A percentile compares a stretch with the other conserved stretches of the same genome.
Conservation (phyloP, 352 stramenopile genomes). For the Phytopythium litorale region DNA sequence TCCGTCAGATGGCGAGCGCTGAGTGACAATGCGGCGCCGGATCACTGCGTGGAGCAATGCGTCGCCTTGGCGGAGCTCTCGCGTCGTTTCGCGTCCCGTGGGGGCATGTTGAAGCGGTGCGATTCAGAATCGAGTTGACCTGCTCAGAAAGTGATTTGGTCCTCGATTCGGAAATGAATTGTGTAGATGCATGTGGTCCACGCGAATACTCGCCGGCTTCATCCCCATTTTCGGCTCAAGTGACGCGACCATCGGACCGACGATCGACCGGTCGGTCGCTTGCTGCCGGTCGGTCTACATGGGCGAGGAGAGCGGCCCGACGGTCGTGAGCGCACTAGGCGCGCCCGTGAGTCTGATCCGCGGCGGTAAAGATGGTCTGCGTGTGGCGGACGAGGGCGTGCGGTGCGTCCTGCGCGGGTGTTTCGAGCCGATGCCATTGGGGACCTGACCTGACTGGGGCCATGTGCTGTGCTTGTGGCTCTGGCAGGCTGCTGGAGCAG, state of each 20-base stretch:
- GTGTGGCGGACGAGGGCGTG: conserved; percentile 46
- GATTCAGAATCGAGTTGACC: neutral
- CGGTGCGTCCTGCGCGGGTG: conserved; percentile 19
- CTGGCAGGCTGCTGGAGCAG: conserved; percentile 50
- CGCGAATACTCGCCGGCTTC: neutral
- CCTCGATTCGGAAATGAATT: neutral
- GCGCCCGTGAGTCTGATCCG: conserved; percentile 62
- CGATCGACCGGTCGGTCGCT: neutral
- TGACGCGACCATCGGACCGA: neutral
- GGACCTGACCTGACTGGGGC: neutral
- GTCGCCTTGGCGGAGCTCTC: neutral
- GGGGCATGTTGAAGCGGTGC: neutral
- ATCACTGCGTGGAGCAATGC: neutral
- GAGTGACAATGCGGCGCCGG: neutral
- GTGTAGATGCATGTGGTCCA: neutral
- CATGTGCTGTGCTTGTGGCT: neutral
- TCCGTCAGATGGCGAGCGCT: neutral
- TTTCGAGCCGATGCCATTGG: neutral
- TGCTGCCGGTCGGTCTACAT: neutral
- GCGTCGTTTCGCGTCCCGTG: conserved; percentile 3
- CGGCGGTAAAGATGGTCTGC: conserved; percentile 43
- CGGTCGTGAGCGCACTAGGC: conserved; percentile 4
- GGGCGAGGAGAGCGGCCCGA: conserved; percentile 6
- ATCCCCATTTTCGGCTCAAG: neutral
- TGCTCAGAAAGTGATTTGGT: neutral